Base-by-base conservation (phyloP, 2,329 filamentous ascomycete genomes). In the Fusarium hainanense region DNA sequence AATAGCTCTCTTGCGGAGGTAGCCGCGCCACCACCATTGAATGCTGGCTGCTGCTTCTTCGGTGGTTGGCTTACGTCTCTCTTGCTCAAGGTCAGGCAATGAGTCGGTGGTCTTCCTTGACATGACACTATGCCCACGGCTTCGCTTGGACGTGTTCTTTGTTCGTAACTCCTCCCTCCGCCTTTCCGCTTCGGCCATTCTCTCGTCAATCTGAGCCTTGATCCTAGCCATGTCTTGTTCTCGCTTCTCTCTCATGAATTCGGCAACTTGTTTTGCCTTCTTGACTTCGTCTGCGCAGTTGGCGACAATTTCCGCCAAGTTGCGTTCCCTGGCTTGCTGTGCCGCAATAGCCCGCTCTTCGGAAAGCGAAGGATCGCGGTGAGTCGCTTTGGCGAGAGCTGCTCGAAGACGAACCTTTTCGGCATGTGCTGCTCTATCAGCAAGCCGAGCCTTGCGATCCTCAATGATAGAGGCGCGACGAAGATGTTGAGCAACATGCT, bases 271-370 rank as follows among this genome's bases (percentile, higher is more conserved):
- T 83, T 95, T 95, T 54, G 92, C 92, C 69, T 92, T 87, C 76
- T 92, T 90, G 18, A 96, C 93, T 77, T 96, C 93, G 78, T 94
- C 92, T 21, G 93, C 93, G 76, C 93, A 95, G 64, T 89, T 87
- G 50, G 92, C 91, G 6, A 93, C 92, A 44, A 95, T 94, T 77
- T 94, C 92, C 11, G 92, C 92, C 20, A 96, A 81, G 72, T 94
- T 93, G 73, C 91, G 91, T 81, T 95, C 92, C 61, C 93, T 87
- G 2, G 92, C 91, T 69, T 93, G 87, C 67, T 93, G 89, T 7
- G 92, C 93, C 8, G 93, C 93, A 62, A 94, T 81, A 6, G 92
- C 92, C 52, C 91, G 86, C 79, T 94, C 92, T 77, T 95, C 92
- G 46, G 90, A 92, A 57, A 89, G 85, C 4, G 87, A 88, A 32